Evolutionary conservation across 225 moss, liverwort and hornwort genomes (phyloP), one percentile per base, ranked within the genome.

Genomic region (Rhytidiadelphus loreus): DNA sequence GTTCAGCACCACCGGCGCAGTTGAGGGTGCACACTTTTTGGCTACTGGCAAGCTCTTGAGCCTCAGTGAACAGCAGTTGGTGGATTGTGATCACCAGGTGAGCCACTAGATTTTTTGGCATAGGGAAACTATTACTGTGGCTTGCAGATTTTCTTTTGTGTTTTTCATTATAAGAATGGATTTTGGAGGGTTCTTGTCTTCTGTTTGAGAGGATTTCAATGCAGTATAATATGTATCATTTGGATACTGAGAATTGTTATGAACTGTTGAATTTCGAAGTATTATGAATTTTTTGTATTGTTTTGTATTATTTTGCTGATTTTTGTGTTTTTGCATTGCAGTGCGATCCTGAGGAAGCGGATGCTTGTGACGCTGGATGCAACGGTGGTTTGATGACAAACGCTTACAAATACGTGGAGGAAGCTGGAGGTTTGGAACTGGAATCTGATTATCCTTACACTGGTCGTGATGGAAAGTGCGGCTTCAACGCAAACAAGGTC

Each of bases 61-160:
- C 81, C 95, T 99, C 13, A 99, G 98, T 60, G 98, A 99, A 83
- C 98, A 99, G 43, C 98, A 99, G 77, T 91, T 99, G 68, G 98
- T 99, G 84, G 98, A 99, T 60, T 99, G 98, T 68, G 98, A 99
- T 89, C 97, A 97, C 82, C 87, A 96, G 98, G 98, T 97, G 78
- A 79, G 93, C 75, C 22, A 48, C 43, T 28, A 83, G 50, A 33
- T 83, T 74, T 88, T 25, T 5, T 24, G 59, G 20, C 59, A 22
- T 66, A 30, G n/a, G 53, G 53, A 30, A 53, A 48, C 12, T 26
- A 37, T 50, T 64, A 12, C 16, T 48, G 81, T 43, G 46, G 17
- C 48, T 35, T 48, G 13, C 48, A 33, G 48, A 22, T 48, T 48
- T 35, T 63, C 18, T 63, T 35, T 16, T 16, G 11, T 25, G 6